phyloP scores from a whole-genome alignment of 306 rosid species.

The Dryas alaskensis region DNA sequence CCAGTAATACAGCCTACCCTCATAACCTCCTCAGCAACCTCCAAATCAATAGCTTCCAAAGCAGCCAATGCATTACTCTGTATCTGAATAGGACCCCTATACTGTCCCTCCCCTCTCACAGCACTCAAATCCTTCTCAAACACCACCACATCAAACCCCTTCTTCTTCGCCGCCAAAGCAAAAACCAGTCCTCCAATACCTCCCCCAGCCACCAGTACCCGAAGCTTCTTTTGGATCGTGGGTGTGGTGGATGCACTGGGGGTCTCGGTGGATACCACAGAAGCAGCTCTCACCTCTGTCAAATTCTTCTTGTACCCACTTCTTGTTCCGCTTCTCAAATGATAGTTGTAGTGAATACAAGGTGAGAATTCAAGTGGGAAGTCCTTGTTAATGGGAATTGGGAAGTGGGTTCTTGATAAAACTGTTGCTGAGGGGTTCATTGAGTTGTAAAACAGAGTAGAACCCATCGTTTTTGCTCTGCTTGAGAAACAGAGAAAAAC shows the following conservation, averaged over 20 bases:
- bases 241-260: slow-evolving; percentile 14
- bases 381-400: slow-evolving; percentile 37
- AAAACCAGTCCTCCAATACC: slow-evolving; percentile 95
- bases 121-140: slow-evolving; percentile 97
- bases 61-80: slow-evolving; percentile 99
- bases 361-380: slow-evolving; percentile 40
- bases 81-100: slow-evolving; percentile 97
- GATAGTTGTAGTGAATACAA: slow-evolving; percentile 9
- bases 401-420: slow-evolving; percentile 47
- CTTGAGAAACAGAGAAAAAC: slow-evolving; percentile 5
- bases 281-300: slow-evolving; percentile 40
- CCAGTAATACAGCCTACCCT: slow-evolving; percentile 86
- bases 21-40: slow-evolving; percentile 93
- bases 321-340: slow-evolving; percentile 32
- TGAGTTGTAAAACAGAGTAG: slow-evolving; percentile 45
- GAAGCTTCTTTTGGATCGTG: slow-evolving; percentile 44
- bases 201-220: slow-evolving; percentile 85
- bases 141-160: slow-evolving; percentile 91
- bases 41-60: slow-evolving; percentile 86
- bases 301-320: slow-evolving; percentile 32
- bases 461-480: slow-evolving; percentile 43
- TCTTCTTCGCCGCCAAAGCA: slow-evolving; percentile 90
- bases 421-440: slow-evolving; percentile 46
- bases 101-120: slow-evolving; percentile 90
- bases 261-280: slow-evolving; percentile 33